phyloP scores from a whole-genome alignment of 139 green algal genomes.

The Protoeuglena noctilucae region DNA sequence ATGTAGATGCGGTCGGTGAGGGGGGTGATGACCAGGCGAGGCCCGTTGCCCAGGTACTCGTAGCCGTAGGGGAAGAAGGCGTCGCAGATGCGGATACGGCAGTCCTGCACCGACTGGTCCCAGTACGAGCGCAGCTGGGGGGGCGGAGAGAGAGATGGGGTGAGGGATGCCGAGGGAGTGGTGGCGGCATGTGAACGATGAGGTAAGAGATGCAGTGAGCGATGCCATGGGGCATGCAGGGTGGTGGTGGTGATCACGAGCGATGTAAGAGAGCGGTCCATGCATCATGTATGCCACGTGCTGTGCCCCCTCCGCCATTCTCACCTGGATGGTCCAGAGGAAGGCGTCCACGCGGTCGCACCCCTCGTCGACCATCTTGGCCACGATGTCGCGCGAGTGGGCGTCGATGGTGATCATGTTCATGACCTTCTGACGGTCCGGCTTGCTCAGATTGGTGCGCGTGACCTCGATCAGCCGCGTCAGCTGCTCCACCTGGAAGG shows the following conservation, averaged over 20 bases:
- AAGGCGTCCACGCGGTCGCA: constrained; percentile 41
- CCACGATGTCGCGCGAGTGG: constrained; percentile 56
- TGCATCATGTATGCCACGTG: too few relatives aligned
- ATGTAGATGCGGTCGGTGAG: constrained; percentile 74
- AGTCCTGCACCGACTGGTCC: constrained; percentile 43
- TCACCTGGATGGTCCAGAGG: constrained; percentile 56
- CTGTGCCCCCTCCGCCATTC: too few relatives aligned
- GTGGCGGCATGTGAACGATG: too few relatives aligned
- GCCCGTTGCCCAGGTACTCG: constrained; percentile 68
- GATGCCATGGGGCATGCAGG: too few relatives aligned
- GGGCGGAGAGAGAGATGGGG: too few relatives aligned
- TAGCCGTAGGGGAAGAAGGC: constrained; percentile 62
- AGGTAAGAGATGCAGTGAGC: too few relatives aligned
- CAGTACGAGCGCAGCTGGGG: constrained; percentile 67
- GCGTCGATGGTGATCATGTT: constrained; percentile 81
- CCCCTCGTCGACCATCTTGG: constrained; percentile 22
- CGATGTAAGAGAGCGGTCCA: too few relatives aligned
- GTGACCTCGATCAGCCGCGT: constrained; percentile 63
- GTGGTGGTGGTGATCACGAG: too few relatives aligned
- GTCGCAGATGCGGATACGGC: constrained; percentile 56
- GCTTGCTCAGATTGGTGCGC: constrained; percentile 38
- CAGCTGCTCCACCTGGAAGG: constrained; percentile 66
- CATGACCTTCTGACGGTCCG: constrained; percentile 48
- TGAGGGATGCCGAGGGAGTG: too few relatives aligned
- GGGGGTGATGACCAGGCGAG: constrained; percentile 60